Evolutionary conservation across 768 basidiomycete species (phyloP).

Genomic region (Gloeostereum incarnatum): DNA sequence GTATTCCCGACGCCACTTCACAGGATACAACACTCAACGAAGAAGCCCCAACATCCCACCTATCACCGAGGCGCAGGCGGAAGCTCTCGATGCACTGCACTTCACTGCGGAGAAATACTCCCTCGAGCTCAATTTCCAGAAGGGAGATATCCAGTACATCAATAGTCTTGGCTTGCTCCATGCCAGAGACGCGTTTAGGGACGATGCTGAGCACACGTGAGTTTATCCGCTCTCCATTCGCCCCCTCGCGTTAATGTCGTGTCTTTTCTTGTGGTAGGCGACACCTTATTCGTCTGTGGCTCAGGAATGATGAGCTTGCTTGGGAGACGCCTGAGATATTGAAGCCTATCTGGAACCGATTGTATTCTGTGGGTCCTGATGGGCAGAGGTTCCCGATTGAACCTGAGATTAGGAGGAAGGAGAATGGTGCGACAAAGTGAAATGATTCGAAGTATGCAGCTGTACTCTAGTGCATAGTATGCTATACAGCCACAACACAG

Average conservation of each 20-base stretch:
- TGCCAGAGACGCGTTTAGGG: slow-evolving; percentile 32
- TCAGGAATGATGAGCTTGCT: slow-evolving; percentile 35
- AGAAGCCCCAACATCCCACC: slow-evolving; percentile 31
- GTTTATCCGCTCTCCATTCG: slow-evolving; percentile 7
- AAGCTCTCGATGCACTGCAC: slow-evolving; percentile 35
- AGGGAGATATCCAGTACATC: slow-evolving; percentile 41
- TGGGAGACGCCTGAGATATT: slow-evolving; percentile 33
- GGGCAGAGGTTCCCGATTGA: slow-evolving; percentile 34
- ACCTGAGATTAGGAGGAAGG: slow-evolving; percentile 31
- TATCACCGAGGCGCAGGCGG: slow-evolving; percentile 39
- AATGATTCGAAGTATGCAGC: too few relatives aligned
- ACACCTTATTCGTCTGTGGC: slow-evolving; percentile 34
- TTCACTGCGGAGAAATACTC: slow-evolving; percentile 34
- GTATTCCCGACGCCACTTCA: slow-evolving; percentile 35
- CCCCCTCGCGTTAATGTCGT: background rate
- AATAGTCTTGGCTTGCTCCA: slow-evolving; percentile 35
- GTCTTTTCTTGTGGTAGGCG: background rate
- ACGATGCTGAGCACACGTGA: slow-evolving; percentile 31
- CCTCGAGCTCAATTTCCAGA: slow-evolving; percentile 34
- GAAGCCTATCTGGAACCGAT: slow-evolving; percentile 23
- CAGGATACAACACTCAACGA: slow-evolving; percentile 25
- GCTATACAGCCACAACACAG: too few relatives aligned
- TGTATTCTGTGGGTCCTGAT: slow-evolving; percentile 30
- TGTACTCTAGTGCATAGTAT: too few relatives aligned
- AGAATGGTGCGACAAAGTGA: slow-evolving; percentile 21